These are phyloP conservation scores for Huntiella savannae DNA, from an alignment of 2,329 filamentous ascomycete genomes.

Conservation along the genomic window DNA sequence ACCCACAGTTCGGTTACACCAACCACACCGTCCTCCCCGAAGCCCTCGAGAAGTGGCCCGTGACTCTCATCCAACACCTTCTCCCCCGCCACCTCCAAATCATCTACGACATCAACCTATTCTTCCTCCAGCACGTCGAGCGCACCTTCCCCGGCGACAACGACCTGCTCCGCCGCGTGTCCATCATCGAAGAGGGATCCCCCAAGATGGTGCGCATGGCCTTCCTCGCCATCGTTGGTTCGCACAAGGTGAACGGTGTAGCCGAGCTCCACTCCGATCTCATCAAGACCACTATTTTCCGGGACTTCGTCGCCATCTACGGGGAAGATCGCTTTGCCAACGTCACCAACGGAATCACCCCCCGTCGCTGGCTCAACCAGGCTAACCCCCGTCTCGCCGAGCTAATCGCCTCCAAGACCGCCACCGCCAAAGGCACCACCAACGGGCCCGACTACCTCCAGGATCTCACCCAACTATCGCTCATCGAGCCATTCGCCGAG, in stretches of 20 bases:
- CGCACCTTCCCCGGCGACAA: conserved; percentile 76
- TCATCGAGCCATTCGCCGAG: conserved; percentile 65
- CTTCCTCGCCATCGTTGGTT: conserved; percentile 82
- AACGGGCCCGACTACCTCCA: conserved; percentile 62
- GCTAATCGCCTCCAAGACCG: conserved; percentile 77
- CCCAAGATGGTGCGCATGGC: conserved; percentile 99
- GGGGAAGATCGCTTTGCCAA: conserved; percentile 97
- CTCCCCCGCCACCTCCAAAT: conserved; percentile 89
- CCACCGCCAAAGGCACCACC: conserved; percentile 17
- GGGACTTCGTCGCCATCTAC: conserved; percentile 90
- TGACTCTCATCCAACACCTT: conserved; percentile 77
- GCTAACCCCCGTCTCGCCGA: conserved; percentile 85
- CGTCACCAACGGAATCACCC: conserved; percentile 95
- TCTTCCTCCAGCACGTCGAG: conserved; percentile 82
- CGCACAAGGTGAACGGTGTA: conserved; percentile 97
- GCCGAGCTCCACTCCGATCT: conserved; percentile 94
- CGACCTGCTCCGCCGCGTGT: conserved; percentile 71
- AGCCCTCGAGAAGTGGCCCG: conserved; percentile 95
- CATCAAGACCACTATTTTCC: conserved; percentile 98
- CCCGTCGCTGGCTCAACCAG: conserved; percentile 89
- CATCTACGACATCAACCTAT: conserved; percentile 94
- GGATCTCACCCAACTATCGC: conserved; percentile 70
- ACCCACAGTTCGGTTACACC: conserved; percentile 65
- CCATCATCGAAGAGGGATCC: conserved; percentile 90
- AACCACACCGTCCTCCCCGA: conserved; percentile 97